A percentile compares a stretch with the other conserved stretches of the same genome.
phyloP scores from a whole-genome alignment of 2,329 filamentous ascomycete genomes.

The Fusarium aywerte region DNA sequence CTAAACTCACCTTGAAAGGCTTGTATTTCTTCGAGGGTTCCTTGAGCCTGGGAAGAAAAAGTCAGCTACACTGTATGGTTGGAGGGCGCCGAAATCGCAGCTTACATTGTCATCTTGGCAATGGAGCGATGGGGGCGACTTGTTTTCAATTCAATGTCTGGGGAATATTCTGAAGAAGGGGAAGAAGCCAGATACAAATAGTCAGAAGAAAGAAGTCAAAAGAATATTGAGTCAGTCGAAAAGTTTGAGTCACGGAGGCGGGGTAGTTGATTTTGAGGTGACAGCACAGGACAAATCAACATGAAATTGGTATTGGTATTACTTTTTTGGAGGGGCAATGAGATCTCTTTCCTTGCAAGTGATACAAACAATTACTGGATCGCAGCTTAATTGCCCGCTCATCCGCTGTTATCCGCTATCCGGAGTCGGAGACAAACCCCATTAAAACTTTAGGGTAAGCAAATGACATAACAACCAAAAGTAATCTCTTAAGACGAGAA shows the following conservation, averaged over 20 bases:
- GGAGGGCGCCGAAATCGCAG: constrained; percentile 16
- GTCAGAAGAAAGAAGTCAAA: constrained; percentile 9
- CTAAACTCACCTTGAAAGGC: constrained; percentile 58
- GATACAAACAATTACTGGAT: background rate
- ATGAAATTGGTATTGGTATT: background rate
- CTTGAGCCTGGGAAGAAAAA: constrained; percentile 66
- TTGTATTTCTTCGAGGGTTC: constrained; percentile 83
- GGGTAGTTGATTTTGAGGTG: constrained; percentile 21
- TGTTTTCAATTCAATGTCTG: constrained; percentile 18
- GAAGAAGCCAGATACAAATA: constrained; percentile 23
- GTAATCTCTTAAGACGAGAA: background rate
- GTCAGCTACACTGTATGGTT: constrained; percentile 1
- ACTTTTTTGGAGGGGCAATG: constrained; percentile 25
- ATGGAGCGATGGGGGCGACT: background rate
- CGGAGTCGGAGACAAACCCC: constrained; percentile 20
- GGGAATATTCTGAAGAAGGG: background rate
- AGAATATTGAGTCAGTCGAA: constrained; percentile 31
- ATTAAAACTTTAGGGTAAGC: background rate
- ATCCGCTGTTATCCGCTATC: constrained; percentile 22
- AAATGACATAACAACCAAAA: background rate
- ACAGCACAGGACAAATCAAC: background rate
- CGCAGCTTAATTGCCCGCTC: constrained; percentile 9
- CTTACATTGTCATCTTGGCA: constrained; percentile 28
- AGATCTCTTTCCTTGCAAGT: background rate
- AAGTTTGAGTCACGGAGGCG: constrained; percentile 31